These are phyloP conservation scores for Amoebophrya sp. DNA, from an alignment of 169 alveolate species.

Conservation along the genomic window DNA sequence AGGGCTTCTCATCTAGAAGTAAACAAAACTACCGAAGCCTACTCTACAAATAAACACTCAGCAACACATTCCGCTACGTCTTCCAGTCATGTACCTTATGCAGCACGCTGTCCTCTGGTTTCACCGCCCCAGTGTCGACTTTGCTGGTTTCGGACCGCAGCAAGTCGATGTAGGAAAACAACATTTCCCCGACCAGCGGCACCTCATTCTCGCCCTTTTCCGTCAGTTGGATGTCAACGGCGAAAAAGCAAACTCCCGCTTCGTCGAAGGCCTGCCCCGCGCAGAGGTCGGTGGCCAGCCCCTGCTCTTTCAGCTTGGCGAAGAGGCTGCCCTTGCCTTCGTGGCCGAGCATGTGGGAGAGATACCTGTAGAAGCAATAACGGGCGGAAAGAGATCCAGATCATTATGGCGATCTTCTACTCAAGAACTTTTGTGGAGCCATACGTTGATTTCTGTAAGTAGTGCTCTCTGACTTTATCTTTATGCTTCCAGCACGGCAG, in stretches of 20 bases:
- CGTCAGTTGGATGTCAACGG: slow-evolving; percentile 12
- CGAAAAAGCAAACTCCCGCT: slow-evolving; percentile 18
- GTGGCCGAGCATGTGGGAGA: slow-evolving; percentile 55
- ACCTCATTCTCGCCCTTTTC: background rate
- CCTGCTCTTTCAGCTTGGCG: slow-evolving; percentile 56
- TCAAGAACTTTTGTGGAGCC: too few relatives aligned
- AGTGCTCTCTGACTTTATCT: too few relatives aligned
- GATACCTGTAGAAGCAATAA: background rate
- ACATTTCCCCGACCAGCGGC: background rate
- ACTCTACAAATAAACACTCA: too few relatives aligned
- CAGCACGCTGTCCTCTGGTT: background rate
- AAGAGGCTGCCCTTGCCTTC: slow-evolving; percentile 63
- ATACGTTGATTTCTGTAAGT: too few relatives aligned
- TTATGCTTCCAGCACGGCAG: too few relatives aligned
- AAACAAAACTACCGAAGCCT: too few relatives aligned
- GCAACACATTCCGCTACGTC: too few relatives aligned
- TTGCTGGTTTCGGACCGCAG: background rate
- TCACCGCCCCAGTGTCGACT: background rate
- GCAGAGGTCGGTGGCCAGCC: slow-evolving; percentile 51
- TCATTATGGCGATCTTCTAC: too few relatives aligned
- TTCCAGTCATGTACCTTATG: background rate
- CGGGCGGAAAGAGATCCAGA: too few relatives aligned
- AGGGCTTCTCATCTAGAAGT: too few relatives aligned
- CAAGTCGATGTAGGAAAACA: background rate
- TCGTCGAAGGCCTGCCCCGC: background rate